Percentiles rank a stretch among this genome's conserved stretches.
These are phyloP conservation scores for Alternaria solani DNA, from an alignment of 2,329 filamentous ascomycete genomes.

Conservation along the genomic window DNA sequence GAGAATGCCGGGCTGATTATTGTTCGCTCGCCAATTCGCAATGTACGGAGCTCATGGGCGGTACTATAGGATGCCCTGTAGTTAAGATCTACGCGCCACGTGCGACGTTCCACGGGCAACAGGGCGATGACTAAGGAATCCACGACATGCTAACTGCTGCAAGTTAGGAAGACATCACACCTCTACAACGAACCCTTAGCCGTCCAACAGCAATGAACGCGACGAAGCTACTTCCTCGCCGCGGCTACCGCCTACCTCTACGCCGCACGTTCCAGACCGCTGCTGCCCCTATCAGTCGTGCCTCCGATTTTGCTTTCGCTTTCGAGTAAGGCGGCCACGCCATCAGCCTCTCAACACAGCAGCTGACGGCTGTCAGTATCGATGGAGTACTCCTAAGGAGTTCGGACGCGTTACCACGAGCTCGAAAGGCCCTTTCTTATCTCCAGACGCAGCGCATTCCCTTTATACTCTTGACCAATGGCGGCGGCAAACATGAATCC, in stretches of 20 bases:
- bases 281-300: conserved; percentile 40
- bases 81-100: background rate
- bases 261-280: conserved; percentile 39
- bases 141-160: background rate
- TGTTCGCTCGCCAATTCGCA: background rate
- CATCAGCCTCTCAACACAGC: conserved; percentile 14
- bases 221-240: conserved; percentile 31
- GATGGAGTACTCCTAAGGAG: conserved; percentile 94
- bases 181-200: conserved; percentile 4
- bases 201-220: conserved; percentile 16
- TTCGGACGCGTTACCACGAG: conserved; percentile 78
- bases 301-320: conserved; percentile 66
- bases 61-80: background rate
- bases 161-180: conserved; percentile 4
- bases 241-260: conserved; percentile 12
- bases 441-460: conserved; percentile 80
- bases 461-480: conserved; percentile 95
- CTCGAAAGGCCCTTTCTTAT: conserved; percentile 74
- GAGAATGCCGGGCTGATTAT: background rate
- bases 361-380: conserved; percentile 65
- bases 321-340: conserved; percentile 60
- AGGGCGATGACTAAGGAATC: background rate
- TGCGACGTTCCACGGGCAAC: background rate
- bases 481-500: conserved; percentile 83
- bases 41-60: background rate